Conservation (phyloP, 2,329 filamentous ascomycete genomes). For the Gnomoniopsis sp. region DNA sequence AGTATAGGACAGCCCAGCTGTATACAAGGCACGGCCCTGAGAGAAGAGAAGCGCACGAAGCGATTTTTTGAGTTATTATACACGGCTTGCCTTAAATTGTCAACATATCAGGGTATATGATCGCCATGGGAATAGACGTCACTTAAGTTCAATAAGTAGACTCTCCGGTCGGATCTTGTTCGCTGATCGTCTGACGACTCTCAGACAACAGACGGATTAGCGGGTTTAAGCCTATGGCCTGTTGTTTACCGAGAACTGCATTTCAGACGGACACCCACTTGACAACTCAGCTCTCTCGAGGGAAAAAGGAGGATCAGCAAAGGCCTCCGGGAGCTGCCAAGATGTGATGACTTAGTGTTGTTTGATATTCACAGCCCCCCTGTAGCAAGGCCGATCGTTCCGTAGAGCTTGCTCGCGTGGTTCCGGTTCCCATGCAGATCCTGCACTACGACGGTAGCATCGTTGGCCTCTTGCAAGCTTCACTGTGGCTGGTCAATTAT, state of each 20-base stretch:
- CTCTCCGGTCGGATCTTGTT: not conserved
- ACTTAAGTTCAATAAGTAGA: not conserved
- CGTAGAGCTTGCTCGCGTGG: not conserved
- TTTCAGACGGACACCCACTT: not conserved
- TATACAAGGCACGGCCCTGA: not conserved
- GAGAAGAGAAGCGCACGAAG: not conserved
- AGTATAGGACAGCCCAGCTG: constrained; percentile 12
- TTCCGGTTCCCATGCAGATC: no score
- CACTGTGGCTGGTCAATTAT: no score
- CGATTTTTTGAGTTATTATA: not conserved
- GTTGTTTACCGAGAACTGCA: not conserved
- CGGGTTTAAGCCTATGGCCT: not conserved
- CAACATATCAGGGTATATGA: no score
- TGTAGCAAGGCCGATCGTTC: not conserved
- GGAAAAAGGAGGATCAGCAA: not conserved
- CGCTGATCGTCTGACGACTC: not conserved
- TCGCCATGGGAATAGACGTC: not conserved
- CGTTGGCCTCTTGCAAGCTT: no score
- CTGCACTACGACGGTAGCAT: no score
- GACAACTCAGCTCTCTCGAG: not conserved
- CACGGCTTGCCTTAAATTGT: no score
- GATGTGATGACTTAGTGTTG: not conserved
- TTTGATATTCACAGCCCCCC: constrained; percentile 1
- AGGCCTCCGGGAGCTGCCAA: not conserved
- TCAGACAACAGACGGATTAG: constrained; percentile 1